These are phyloP conservation scores for Clohesyomyces aquaticus DNA, from an alignment of 495 filamentous ascomycete genomes.

Conservation along the genomic window DNA sequence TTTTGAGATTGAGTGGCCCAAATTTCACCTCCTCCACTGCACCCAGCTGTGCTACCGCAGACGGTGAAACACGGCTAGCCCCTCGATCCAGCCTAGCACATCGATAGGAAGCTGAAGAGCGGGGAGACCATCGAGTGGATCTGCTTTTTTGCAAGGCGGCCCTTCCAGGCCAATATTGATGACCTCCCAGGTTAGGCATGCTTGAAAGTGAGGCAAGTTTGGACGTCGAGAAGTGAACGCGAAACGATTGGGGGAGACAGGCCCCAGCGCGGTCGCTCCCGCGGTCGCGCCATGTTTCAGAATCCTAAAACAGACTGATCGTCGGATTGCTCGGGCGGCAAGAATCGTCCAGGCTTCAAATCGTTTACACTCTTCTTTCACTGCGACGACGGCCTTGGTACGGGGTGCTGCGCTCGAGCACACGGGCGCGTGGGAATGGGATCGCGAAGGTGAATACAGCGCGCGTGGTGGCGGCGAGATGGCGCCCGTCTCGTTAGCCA, in stretches of 20 bases:
- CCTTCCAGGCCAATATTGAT: conserved; percentile 31
- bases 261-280: conserved; percentile 28
- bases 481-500: too few relatives aligned
- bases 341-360: conserved; percentile 19
- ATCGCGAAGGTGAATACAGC: background rate
- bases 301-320: conserved; percentile 33
- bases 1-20: conserved; percentile 33
- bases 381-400: background rate
- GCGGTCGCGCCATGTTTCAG: conserved; percentile 38
- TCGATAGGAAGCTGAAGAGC: conserved; percentile 17
- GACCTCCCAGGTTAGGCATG: conserved; percentile 17
- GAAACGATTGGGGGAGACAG: conserved; percentile 38
- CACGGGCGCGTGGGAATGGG: background rate
- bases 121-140: conserved; percentile 13
- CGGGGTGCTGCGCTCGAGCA: background rate
- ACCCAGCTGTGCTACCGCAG: conserved; percentile 4
- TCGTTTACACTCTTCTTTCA: conserved; percentile 9
- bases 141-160: conserved; percentile 11
- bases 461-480: background rate
- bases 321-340: conserved; percentile 34
- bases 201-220: conserved; percentile 31
- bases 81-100: conserved; percentile 26
- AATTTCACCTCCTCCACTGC: conserved; percentile 28
- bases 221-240: conserved; percentile 22
- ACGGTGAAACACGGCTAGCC: conserved; percentile 29